Conservation (phyloP, 1,284 basidiomycete genomes). For the Phlebopus sp. region DNA sequence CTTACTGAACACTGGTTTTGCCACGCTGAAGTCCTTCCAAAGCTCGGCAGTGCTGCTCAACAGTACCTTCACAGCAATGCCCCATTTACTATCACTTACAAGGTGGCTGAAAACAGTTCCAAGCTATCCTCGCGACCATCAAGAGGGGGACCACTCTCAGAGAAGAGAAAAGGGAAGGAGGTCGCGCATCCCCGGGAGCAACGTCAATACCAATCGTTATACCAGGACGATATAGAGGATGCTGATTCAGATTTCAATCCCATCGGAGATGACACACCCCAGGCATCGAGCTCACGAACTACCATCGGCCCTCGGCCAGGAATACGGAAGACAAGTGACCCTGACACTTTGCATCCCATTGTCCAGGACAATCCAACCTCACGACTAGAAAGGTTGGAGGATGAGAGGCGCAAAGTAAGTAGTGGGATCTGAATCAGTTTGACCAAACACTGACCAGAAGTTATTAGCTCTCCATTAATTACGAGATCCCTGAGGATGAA, state of each 20-base stretch:
- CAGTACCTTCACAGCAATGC: constrained; percentile 22
- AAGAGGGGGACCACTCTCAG: constrained; percentile 16
- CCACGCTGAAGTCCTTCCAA: neutral
- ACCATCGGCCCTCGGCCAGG: constrained; percentile 2
- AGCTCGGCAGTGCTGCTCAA: constrained; percentile 24
- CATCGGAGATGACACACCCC: constrained; percentile 11
- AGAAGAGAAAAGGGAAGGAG: constrained; percentile 25
- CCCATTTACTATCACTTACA: constrained; percentile 25
- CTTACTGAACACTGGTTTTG: neutral
- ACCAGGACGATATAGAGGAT: constrained; percentile 32
- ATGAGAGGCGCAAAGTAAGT: constrained; percentile 19
- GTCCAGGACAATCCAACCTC: constrained; percentile 6
- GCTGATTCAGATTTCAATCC: constrained; percentile 22
- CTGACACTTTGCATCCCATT: too few species aligned
- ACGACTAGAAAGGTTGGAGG: constrained; percentile 17
- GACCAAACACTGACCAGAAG: neutral
- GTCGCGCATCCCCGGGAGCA: constrained; percentile 4
- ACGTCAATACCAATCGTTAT: constrained; percentile 13
- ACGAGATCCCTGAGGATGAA: constrained; percentile 1
- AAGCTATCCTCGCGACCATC: constrained; percentile 27
- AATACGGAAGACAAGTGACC: too few species aligned
- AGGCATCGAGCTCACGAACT: constrained; percentile 8
- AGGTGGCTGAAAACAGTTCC: constrained; percentile 18
- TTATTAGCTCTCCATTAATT: constrained; percentile 18
- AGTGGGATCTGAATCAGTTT: neutral